Evolutionary conservation across 2,329 filamentous ascomycete genomes (phyloP).

Genomic region (Alternaria incomplexa): DNA sequence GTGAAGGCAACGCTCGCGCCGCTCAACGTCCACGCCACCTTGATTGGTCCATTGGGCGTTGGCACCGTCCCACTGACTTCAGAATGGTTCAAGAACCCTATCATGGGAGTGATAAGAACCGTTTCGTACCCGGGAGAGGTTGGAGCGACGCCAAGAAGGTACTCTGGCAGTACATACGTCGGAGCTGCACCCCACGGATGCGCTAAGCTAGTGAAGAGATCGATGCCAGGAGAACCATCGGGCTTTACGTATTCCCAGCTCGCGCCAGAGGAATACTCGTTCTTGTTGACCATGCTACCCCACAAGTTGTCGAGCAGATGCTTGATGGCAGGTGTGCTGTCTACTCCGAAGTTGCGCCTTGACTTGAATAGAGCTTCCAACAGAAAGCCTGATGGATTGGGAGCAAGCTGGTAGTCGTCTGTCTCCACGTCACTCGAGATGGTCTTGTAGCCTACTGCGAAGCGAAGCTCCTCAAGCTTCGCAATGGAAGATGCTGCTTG

Average conservation of each 20-base stretch:
- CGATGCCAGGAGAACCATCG: slow-evolving; percentile 49
- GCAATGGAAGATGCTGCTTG: slow-evolving; percentile 39
- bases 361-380: slow-evolving; percentile 45
- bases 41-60: neutral
- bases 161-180: slow-evolving; percentile 50
- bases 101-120: neutral
- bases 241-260: slow-evolving; percentile 56
- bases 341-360: slow-evolving; percentile 18
- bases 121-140: slow-evolving; percentile 15
- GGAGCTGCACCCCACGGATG: slow-evolving; percentile 57
- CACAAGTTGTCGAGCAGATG: slow-evolving; percentile 50
- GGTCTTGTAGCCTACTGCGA: slow-evolving; percentile 1
- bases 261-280: slow-evolving; percentile 47
- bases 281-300: slow-evolving; percentile 51
- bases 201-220: slow-evolving; percentile 51
- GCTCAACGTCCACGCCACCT: neutral
- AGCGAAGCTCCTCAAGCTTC: slow-evolving; percentile 22
- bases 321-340: slow-evolving; percentile 14
- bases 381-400: slow-evolving; percentile 56
- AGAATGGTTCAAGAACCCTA: neutral
- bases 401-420: slow-evolving; percentile 30
- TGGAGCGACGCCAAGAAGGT: slow-evolving; percentile 20
- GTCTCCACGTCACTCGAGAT: slow-evolving; percentile 12
- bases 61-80: neutral
- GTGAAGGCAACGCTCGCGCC: neutral